A percentile compares a stretch with the other conserved stretches of the same genome.
These are phyloP conservation scores for Trametes cinnabarina DNA, from an alignment of 768 basidiomycete species.

Conservation along the genomic window DNA sequence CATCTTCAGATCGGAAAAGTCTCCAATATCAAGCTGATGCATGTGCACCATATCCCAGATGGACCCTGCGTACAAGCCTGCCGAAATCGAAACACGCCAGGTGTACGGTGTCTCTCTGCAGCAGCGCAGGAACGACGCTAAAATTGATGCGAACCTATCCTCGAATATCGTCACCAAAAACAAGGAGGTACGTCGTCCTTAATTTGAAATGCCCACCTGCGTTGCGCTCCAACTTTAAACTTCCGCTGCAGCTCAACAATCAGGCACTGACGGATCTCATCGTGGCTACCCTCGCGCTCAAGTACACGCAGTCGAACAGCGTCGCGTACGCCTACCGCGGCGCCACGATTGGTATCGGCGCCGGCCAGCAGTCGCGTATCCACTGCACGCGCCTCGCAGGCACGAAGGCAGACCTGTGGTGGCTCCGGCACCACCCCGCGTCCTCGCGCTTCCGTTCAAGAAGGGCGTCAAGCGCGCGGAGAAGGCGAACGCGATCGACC, in stretches of 20 bases:
- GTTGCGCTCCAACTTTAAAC: slow-evolving; percentile 5
- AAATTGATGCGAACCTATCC: slow-evolving; percentile 80
- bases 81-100: slow-evolving; percentile 85
- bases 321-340: slow-evolving; percentile 94
- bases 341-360: slow-evolving; percentile 91
- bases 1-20: not conserved
- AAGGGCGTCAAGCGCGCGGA: slow-evolving; percentile 97
- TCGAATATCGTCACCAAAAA: slow-evolving; percentile 86
- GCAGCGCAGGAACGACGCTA: slow-evolving; percentile 87
- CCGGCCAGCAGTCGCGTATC: slow-evolving; percentile 97
- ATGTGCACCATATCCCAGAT: slow-evolving; percentile 55
- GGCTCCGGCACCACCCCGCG: slow-evolving; percentile 97
- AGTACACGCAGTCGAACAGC: slow-evolving; percentile 99
- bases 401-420: slow-evolving; percentile 98
- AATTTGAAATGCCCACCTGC: not conserved
- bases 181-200: slow-evolving; percentile 60
- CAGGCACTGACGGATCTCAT: slow-evolving; percentile 86
- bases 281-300: slow-evolving; percentile 93
- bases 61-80: slow-evolving; percentile 78
- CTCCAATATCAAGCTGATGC: not conserved
- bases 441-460: slow-evolving; percentile 91
- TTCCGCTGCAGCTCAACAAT: slow-evolving; percentile 60
- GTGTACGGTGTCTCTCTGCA: slow-evolving; percentile 91
- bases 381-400: slow-evolving; percentile 99
- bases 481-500: slow-evolving; percentile 96